phyloP scores from a whole-genome alignment of 139 green algal genomes.

The Closterium sp. region DNA sequence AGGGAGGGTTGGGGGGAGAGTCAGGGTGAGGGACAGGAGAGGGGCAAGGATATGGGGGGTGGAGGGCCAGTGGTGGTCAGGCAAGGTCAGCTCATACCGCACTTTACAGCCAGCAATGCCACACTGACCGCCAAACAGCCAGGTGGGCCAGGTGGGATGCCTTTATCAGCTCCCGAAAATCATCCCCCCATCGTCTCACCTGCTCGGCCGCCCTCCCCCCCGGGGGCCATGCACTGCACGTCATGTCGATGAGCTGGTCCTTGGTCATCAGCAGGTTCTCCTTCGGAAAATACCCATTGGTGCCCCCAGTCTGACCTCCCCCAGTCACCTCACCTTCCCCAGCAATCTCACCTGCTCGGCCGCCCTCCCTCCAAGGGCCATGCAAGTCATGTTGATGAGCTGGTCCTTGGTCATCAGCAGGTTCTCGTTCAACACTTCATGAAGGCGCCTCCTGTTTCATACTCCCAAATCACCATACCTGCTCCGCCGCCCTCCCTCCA shows the following conservation, averaged over 20 bases:
- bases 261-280: constrained; percentile 95
- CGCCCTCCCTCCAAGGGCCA: constrained; percentile 90
- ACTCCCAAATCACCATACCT: constrained; percentile 50
- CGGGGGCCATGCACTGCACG: constrained; percentile 78
- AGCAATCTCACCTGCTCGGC: constrained; percentile 73
- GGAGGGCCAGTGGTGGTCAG: neutral
- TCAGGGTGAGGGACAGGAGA: neutral
- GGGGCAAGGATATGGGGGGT: neutral
- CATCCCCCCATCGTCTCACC: neutral
- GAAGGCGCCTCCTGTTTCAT: too few species aligned
- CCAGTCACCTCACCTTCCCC: neutral
- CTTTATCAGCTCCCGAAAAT: too few species aligned
- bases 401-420: constrained; percentile 93
- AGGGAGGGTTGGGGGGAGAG: neutral
- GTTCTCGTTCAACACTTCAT: too few species aligned
- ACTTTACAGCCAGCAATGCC: neutral
- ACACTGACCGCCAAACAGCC: too few species aligned
- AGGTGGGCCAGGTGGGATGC: too few species aligned
- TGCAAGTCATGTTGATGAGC: constrained; percentile 86
- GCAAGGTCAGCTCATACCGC: neutral
- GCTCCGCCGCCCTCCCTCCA: constrained; percentile 89
- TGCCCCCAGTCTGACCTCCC: too few species aligned
- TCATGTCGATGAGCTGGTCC: constrained; percentile 90
- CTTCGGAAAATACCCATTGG: constrained; percentile 50
- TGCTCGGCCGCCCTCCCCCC: constrained; percentile 84